These are phyloP conservation scores for Odontarrhena argentea DNA, from an alignment of 345 rosid genomes.

Conservation along the genomic window DNA sequence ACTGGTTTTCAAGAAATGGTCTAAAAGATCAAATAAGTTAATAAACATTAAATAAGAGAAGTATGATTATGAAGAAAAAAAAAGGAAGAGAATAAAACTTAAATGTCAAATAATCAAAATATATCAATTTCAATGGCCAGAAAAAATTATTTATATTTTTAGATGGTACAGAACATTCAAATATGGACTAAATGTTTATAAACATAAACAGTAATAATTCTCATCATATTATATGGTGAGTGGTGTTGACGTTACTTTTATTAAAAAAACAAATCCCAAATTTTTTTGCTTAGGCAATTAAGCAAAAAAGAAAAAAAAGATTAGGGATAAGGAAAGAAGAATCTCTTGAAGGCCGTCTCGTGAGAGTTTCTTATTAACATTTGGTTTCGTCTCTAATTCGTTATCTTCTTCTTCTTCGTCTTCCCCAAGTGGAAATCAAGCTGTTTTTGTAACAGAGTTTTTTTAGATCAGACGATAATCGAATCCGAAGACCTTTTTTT, in stretches of 20 bases:
- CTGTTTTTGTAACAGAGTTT: neutral
- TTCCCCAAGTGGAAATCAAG: neutral
- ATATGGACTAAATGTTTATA: conserved; percentile 8
- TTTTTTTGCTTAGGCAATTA: neutral
- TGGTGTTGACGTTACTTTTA: conserved; percentile 11
- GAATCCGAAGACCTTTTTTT: conserved; percentile 23
- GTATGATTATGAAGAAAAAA: neutral
- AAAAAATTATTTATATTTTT: neutral
- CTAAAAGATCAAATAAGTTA: neutral
- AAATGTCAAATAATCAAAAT: neutral
- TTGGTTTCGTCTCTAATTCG: conserved; percentile 29
- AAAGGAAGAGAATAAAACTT: neutral
- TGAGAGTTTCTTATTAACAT: conserved; percentile 28
- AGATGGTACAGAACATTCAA: conserved; percentile 24
- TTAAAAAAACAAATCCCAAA: neutral
- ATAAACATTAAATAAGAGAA: neutral
- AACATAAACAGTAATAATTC: neutral
- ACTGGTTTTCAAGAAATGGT: conserved; percentile 27
- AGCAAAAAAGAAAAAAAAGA: conserved; percentile 16
- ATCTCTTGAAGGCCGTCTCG: conserved; percentile 20
- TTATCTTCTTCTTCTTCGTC: neutral
- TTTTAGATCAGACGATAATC: conserved; percentile 31
- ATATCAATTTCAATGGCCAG: neutral
- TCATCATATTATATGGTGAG: conserved; percentile 3
- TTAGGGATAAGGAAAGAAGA: conserved; percentile 38